Base-by-base conservation (phyloP, 2,329 filamentous ascomycete genomes). In the Neoarthrinium moseri region DNA sequence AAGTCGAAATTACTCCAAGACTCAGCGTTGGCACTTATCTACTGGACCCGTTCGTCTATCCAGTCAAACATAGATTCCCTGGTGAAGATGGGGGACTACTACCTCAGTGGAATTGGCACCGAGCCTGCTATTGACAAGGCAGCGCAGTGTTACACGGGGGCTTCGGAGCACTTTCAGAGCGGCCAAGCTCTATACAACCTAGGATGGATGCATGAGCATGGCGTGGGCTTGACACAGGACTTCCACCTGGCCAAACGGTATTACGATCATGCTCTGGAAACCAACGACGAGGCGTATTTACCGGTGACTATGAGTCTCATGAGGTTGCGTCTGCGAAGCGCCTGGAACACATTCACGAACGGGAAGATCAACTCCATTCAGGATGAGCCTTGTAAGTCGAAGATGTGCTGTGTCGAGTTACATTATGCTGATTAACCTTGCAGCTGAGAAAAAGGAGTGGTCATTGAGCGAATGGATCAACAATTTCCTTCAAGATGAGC, bases 121-220 rank as follows among this genome's bases (percentile, higher is more conserved):
- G 72, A 80, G 6, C 58, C 73, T 0, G 87, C 95, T 54, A 72
- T 87, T 15, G 85, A 91, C 56, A 96, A 96, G 66, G 95, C 95
- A 5, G 91, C 91, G 0, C 84, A 87, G 35, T 99, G 94, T 71
- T 99, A 99, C 59, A 86, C 88, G 43, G 88, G 89, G 4, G 94
- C 94, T 2, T 91, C 91, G 0, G 94, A 99, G 61, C 91, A 88
- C 49, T 84, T 92, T 56, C 87, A 91, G 61, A 95, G 90, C 56
- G 94, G 92, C 3, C 95, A 99, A 68, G 94, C 95, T 12, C 82
- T 96, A 47, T 99, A 91, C 81, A 97, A 99, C 59, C 75, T 99
- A 12, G 95, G 94, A 5, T 99, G 94, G 94, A 97, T 99, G 92
- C 91, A 99, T 61, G 94, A 99, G 68, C 96, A 97, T 60, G 94